These are phyloP conservation scores for Ascochyta clinopodiicola DNA, from an alignment of 2,329 filamentous ascomycete species.

Conservation along the genomic window DNA sequence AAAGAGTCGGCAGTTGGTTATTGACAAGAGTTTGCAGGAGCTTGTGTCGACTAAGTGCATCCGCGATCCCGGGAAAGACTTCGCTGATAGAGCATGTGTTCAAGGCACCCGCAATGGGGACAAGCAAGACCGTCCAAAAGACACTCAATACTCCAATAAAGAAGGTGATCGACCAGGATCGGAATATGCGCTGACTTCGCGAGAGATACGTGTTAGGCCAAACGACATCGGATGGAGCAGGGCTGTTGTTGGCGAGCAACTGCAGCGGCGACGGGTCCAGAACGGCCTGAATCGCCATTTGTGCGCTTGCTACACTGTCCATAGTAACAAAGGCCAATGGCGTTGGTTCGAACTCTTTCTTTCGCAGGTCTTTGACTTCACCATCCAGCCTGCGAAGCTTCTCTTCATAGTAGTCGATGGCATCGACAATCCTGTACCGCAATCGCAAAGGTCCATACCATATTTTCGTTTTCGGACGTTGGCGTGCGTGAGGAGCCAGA, in stretches of 20 bases:
- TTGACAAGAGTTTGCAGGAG: slow-evolving; percentile 79
- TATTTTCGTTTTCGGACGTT: slow-evolving; percentile 72
- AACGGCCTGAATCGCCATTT: slow-evolving; percentile 96
- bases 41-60: slow-evolving; percentile 70
- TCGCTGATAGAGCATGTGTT: slow-evolving; percentile 81
- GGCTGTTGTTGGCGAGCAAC: slow-evolving; percentile 83
- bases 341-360: slow-evolving; percentile 77
- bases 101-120: slow-evolving; percentile 77
- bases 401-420: slow-evolving; percentile 93
- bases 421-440: slow-evolving; percentile 77
- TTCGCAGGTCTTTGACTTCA: slow-evolving; percentile 71
- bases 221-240: slow-evolving; percentile 88
- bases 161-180: slow-evolving; percentile 82
- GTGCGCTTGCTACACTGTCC: slow-evolving; percentile 88
- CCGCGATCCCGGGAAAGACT: slow-evolving; percentile 73
- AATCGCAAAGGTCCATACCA: slow-evolving; percentile 80
- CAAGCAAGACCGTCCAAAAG: slow-evolving; percentile 85
- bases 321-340: slow-evolving; percentile 95
- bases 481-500: slow-evolving; percentile 53
- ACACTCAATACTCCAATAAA: slow-evolving; percentile 84
- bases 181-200: slow-evolving; percentile 73
- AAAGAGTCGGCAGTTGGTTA: slow-evolving; percentile 84
- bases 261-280: slow-evolving; percentile 88
- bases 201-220: slow-evolving; percentile 93
- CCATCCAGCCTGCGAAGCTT: slow-evolving; percentile 80